Conservation (phyloP, 139 green algal species). For the Asterochloris erici region DNA sequence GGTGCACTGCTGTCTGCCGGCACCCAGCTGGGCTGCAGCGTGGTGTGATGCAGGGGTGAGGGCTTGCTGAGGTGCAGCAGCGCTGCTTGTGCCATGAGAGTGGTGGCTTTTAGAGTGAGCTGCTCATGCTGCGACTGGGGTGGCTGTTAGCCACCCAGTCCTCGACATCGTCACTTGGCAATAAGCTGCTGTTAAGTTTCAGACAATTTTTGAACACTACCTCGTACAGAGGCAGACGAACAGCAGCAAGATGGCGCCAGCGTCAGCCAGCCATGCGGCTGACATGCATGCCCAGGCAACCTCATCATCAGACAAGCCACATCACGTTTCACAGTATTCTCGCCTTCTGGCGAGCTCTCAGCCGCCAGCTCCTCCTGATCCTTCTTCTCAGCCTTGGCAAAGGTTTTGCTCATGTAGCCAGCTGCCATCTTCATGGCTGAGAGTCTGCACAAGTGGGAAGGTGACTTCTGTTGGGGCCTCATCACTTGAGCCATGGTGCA, state of each 20-base stretch:
- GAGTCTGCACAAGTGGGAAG: background rate
- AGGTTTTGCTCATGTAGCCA: constrained; percentile 7
- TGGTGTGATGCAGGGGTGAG: background rate
- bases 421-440: constrained; percentile 18
- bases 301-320: background rate
- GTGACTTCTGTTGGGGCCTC: too few species aligned
- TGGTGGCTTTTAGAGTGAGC: too few species aligned
- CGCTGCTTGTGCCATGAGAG: background rate
- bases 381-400: constrained; percentile 16
- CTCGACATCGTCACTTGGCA: background rate
- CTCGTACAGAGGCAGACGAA: background rate
- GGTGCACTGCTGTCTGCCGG: background rate
- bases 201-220: background rate
- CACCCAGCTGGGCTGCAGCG: too few species aligned
- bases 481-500: too few species aligned
- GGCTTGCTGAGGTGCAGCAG: background rate
- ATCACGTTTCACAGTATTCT: background rate
- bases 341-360: background rate
- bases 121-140: background rate
- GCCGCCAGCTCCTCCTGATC: background rate
- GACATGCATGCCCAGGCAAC: background rate
- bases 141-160: background rate
- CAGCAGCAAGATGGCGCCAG: background rate
- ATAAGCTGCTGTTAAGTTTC: too few species aligned
- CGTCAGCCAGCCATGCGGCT: background rate